Evolutionary conservation across 1,284 basidiomycete genomes (phyloP), one percentile per base, ranked within the genome.

Genomic region (Heimioporus punctisporus): DNA sequence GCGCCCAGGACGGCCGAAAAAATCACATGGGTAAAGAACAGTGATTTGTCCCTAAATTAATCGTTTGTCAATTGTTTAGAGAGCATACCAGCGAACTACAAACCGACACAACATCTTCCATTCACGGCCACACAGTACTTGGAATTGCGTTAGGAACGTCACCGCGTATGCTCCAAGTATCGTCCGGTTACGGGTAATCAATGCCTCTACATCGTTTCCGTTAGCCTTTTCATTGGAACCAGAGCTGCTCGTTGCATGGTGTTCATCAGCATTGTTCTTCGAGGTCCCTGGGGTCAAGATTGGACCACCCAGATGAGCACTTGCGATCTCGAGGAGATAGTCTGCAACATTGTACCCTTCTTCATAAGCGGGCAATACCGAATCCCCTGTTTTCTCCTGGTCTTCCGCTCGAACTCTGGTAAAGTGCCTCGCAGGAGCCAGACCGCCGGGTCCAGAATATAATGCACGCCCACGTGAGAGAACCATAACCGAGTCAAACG

Each of bases 271-370:
- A 17, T 25, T 54, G 19, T n/a, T 21, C 39, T 52, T 48, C 30
- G 42, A 25, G 19, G 47, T 37, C 3, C 30, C n/a, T n/a, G 47
- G 9, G 24, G 48, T 46, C 23, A 59, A 53, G 67, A 82, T 80
- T 2, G 84, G 65, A 27, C 65, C 71, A 7, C 78, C 72, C 12
- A 81, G 78, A 27, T 82, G 77, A 45, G 85, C 84, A 61, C 84
- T 90, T 1, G 93, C 92, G 47, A 96, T 80, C 60, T 96, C 93
- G 15, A 97, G 78, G 17, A 96, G 79, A 65, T 93, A 90, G 69
- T 97, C 94, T 0, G 94, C 94, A 19, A 95, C 82, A 61, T 96
- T 97, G 75, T 95, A 94, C 0, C 91, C 92, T 42, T 83, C 76
- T 14, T 80, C 81, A 54, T 83, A 85, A 23, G 76, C 77, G 17